Evolutionary conservation across 805 yeast genomes (phyloP), one percentile per base, ranked within the genome.

Genomic region (Candida corydali): DNA sequence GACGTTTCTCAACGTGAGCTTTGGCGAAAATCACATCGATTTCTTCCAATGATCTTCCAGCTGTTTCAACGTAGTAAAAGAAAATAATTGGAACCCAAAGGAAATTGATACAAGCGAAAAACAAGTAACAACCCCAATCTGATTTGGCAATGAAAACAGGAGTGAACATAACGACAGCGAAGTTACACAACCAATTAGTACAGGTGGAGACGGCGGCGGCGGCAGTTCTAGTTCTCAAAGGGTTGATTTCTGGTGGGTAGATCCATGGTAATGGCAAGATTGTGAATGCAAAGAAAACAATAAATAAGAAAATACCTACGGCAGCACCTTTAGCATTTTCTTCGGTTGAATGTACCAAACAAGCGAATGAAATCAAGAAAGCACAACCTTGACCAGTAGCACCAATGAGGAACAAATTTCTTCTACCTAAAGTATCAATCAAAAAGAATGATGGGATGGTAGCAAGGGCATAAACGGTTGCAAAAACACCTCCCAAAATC

Each of bases 401-500:
- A 46, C 73, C 73, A 43, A 63, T 52, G 40, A 67, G 52, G 48
- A 63, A 65, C 47, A 66, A 59, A 50, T 63, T 65, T 63, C 74
- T 65, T 62, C 73, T 63, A 37, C 73, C 73, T 25, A 64, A 54
- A 22, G 65, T 47, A 46, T 66, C 73, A 44, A 66, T 51, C 45
- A 65, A 53, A 52, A 64, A 66, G 51, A 65, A 65, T 15, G 72
- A 60, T 22, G 70, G 70, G 43, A 64, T 61, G 29, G 78, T 70
- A 38, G 73, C 62, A 8, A 79, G 41, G n/a, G 80, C 78, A 47
- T 78, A 78, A 32, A 78, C 61, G 35, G 82, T 75, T 25, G 83
- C 65, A 46, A 76, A 76, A 26, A 77, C 77, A 64, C 84, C 84
- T 53, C 84, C 84, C 49, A 80, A 64, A 46, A 79, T 64, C 55